A percentile compares a stretch with the other conserved stretches of the same genome.
Conservation (phyloP, 2,329 filamentous ascomycete species). For the Colletotrichum karsti region DNA sequence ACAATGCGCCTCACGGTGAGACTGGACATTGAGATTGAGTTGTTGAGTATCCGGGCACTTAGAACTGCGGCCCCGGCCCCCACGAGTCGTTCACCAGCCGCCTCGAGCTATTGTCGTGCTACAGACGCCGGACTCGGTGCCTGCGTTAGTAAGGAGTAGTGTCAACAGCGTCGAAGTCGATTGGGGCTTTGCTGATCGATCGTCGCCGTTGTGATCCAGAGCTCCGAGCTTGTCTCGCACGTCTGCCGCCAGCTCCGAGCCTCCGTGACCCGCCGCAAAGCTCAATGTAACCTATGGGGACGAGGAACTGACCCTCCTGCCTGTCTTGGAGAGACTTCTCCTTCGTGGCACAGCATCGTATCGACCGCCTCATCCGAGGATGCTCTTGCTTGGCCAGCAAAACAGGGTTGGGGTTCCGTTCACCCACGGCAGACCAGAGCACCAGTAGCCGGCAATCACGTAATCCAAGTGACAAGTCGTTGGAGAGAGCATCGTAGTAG, state of each 20-base stretch:
- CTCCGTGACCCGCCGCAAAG: conserved; percentile 15
- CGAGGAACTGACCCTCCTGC: conserved; percentile 1
- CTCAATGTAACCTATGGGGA: conserved; percentile 5
- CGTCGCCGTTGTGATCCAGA: neutral
- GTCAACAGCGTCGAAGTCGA: conserved; percentile 1
- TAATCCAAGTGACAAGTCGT: neutral
- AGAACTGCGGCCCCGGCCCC: neutral
- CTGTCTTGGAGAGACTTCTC: conserved; percentile 6
- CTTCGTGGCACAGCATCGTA: conserved; percentile 4
- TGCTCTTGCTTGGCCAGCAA: neutral
- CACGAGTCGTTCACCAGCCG: neutral
- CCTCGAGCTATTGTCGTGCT: neutral
- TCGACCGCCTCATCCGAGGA: conserved; percentile 25
- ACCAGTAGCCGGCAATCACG: neutral
- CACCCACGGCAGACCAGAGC: neutral
- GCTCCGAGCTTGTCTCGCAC: conserved; percentile 20
- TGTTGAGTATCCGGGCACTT: neutral
- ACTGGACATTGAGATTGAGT: neutral
- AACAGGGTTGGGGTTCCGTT: neutral
- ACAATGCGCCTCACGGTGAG: conserved; percentile 24
- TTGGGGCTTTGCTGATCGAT: conserved; percentile 1
- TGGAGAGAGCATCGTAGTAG: neutral
- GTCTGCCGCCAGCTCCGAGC: conserved; percentile 24
- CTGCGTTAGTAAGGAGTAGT: neutral
- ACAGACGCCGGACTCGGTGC: neutral